These are phyloP conservation scores for Tulasnella sp. DNA, from an alignment of 768 basidiomycete species.

Conservation along the genomic window DNA sequence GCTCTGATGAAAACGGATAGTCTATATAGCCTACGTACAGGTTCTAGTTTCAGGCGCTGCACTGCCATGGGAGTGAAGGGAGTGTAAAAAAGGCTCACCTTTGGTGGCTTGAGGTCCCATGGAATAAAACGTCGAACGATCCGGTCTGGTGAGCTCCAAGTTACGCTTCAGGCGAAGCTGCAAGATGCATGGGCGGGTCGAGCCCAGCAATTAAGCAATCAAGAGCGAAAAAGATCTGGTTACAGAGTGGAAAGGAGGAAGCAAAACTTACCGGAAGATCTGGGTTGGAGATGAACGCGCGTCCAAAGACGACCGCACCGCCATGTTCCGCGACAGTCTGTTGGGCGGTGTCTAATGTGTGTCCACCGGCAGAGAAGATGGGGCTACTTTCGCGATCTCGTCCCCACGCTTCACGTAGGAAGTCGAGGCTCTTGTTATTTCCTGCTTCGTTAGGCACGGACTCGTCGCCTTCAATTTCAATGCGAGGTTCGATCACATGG, in stretches of 20 bases:
- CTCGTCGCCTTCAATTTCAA: background rate
- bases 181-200: no score
- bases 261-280: background rate
- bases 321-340: background rate
- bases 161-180: background rate
- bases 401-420: background rate
- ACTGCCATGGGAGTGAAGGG: background rate
- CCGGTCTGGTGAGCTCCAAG: background rate
- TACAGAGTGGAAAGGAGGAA: background rate
- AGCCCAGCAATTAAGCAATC: no score
- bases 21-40: background rate
- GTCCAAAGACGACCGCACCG: background rate
- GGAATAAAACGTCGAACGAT: background rate
- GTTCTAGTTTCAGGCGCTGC: background rate
- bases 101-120: background rate
- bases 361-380: background rate
- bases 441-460: background rate
- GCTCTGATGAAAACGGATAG: background rate
- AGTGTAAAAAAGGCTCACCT: background rate
- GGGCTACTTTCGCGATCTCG: background rate
- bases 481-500: conserved; percentile 21
- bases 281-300: conserved; percentile 8
- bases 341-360: background rate
- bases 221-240: background rate
- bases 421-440: background rate